phyloP scores from a whole-genome alignment of 306 rosid genomes.

The Crotalaria pallida region DNA sequence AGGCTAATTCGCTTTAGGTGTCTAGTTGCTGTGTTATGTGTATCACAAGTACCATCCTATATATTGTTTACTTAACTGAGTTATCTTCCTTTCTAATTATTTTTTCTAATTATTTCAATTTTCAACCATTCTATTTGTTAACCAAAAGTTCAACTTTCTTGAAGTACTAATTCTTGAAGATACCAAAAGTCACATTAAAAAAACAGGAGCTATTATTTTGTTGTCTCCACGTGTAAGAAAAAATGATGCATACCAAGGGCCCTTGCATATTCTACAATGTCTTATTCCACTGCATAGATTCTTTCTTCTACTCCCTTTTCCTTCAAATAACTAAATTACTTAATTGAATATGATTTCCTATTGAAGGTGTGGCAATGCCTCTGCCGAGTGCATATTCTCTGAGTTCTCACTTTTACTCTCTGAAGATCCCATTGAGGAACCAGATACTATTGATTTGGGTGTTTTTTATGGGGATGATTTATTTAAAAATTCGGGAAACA shows the following conservation, averaged over 20 bases:
- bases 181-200: neutral
- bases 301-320: neutral
- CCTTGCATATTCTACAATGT: neutral
- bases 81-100: too few relatives aligned
- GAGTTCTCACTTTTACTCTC: constrained; percentile 67
- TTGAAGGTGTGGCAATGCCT: constrained; percentile 71
- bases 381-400: constrained; percentile 66
- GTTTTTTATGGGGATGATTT: constrained; percentile 46
- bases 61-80: neutral
- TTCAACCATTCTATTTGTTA: neutral
- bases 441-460: constrained; percentile 60
- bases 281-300: neutral
- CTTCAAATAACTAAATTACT: constrained; percentile 17
- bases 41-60: neutral
- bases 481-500: constrained; percentile 15
- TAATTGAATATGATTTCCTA: constrained; percentile 14
- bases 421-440: constrained; percentile 65
- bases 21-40: constrained; percentile 5
- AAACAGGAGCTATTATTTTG: neutral
- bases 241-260: neutral
- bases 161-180: neutral
- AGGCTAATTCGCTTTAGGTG: neutral
- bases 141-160: neutral
- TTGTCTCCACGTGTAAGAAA: neutral
- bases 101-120: neutral